Percentiles rank a stretch among this genome's conserved stretches.
phyloP scores from a whole-genome alignment of 1,139 yeast genomes.

The Geotrichum macrosporum region DNA sequence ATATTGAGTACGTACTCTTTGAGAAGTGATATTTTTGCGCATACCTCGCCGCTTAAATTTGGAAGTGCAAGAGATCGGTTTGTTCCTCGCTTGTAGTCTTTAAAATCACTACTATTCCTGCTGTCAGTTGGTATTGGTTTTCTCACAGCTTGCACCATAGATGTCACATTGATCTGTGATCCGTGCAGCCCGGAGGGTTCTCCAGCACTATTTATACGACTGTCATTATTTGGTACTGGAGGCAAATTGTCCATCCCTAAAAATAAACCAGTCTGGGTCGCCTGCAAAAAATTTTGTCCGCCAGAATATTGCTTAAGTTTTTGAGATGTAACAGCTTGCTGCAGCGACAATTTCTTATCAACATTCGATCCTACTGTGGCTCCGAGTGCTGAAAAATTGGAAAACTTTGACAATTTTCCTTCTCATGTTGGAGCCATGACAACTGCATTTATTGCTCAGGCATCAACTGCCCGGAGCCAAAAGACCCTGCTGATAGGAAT shows the following conservation, averaged over 20 bases:
- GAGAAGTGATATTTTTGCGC: not conserved
- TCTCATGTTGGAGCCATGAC: slow-evolving; percentile 21
- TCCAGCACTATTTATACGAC: slow-evolving; percentile 2
- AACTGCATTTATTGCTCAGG: slow-evolving; percentile 13
- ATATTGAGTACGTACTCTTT: not conserved
- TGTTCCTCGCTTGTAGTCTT: not conserved
- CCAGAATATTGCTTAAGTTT: slow-evolving; percentile 13
- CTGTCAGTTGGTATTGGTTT: slow-evolving; percentile 1
- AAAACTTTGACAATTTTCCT: slow-evolving; percentile 25
- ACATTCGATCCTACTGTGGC: slow-evolving; percentile 22
- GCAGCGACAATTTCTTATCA: slow-evolving; percentile 15
- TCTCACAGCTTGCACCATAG: slow-evolving; percentile 9
- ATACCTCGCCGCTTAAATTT: slow-evolving; percentile 19
- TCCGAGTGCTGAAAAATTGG: slow-evolving; percentile 35
- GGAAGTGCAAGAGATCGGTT: slow-evolving; percentile 30
- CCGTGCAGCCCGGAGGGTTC: slow-evolving; percentile 15
- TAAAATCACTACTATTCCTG: not conserved
- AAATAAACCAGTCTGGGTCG: slow-evolving; percentile 15
- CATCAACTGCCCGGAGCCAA: slow-evolving; percentile 1
- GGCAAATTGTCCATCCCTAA: slow-evolving; percentile 12
- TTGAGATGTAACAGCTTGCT: slow-evolving; percentile 10
- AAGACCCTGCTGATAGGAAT: not conserved
- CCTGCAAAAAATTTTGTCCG: slow-evolving; percentile 12
- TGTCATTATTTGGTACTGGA: slow-evolving; percentile 11
- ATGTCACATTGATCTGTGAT: not conserved